Conservation (phyloP, 2,329 filamentous ascomycete species). For the Calonectria pseudoturangicola region DNA sequence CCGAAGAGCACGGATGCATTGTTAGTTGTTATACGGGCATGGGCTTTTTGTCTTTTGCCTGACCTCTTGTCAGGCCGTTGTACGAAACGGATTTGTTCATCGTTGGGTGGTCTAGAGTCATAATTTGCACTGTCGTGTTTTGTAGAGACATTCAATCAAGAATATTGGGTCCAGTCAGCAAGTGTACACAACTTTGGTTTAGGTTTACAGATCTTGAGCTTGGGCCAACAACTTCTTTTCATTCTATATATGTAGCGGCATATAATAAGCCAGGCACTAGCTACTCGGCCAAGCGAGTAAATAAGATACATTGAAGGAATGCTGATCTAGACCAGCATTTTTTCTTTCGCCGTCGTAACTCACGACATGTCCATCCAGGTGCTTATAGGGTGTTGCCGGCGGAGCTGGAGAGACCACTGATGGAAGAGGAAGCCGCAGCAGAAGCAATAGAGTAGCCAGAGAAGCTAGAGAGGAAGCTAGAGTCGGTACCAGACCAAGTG, state of each 20-base stretch:
- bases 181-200: neutral
- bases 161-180: neutral
- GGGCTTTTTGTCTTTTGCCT: slow-evolving; percentile 29
- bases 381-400: slow-evolving; percentile 67
- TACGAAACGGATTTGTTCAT: slow-evolving; percentile 34
- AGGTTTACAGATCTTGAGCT: neutral
- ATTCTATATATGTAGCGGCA: slow-evolving; percentile 14
- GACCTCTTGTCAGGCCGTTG: neutral
- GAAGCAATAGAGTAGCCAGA: slow-evolving; percentile 71
- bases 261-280: slow-evolving; percentile 7
- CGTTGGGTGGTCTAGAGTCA: slow-evolving; percentile 35
- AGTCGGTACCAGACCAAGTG: slow-evolving; percentile 63
- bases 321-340: slow-evolving; percentile 11
- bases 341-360: slow-evolving; percentile 9
- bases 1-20: slow-evolving; percentile 3
- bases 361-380: neutral
- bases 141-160: neutral
- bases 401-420: slow-evolving; percentile 63
- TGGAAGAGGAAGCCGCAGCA: slow-evolving; percentile 60
- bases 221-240: slow-evolving; percentile 15
- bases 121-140: slow-evolving; percentile 22
- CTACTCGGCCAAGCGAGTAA: slow-evolving; percentile 18
- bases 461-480: slow-evolving; percentile 70
- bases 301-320: slow-evolving; percentile 38
- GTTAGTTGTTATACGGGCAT: slow-evolving; percentile 19